These are phyloP conservation scores for Cymodocea nodosa DNA, from an alignment of 116 monocot species.

Conservation along the genomic window DNA sequence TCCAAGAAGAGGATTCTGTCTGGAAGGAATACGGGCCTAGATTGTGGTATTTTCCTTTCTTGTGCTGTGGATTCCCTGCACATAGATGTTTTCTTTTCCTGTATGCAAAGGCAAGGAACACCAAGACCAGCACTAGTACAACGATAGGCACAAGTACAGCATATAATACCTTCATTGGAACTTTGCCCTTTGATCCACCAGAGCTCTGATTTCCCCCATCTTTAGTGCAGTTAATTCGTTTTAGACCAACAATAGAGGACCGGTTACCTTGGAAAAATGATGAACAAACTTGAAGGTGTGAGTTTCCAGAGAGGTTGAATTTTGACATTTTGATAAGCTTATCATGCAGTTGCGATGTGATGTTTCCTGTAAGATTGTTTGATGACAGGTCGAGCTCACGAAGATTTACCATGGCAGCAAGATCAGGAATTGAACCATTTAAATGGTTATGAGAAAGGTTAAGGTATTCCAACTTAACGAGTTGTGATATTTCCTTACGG, in stretches of 20 bases:
- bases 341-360: constrained; percentile 35
- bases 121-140: constrained; percentile 23
- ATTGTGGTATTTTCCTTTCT: constrained; percentile 5
- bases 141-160: constrained; percentile 27
- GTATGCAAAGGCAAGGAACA: constrained; percentile 23
- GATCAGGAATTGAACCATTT: constrained; percentile 33
- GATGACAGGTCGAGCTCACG: constrained; percentile 47
- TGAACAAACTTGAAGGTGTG: too few relatives aligned
- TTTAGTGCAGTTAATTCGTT: too few relatives aligned
- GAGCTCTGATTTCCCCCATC: too few relatives aligned
- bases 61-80: background rate
- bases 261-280: too few relatives aligned
- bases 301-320: constrained; percentile 73
- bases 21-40: constrained; percentile 57
- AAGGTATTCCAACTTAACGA: constrained; percentile 30
- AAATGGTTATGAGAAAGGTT: constrained; percentile 64
- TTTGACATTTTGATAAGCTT: constrained; percentile 24
- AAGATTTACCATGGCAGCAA: constrained; percentile 23
- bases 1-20: constrained; percentile 63
- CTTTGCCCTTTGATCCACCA: background rate
- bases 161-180: constrained; percentile 23
- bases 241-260: too few relatives aligned
- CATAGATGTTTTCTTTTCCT: constrained; percentile 15
- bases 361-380: constrained; percentile 75
- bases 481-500: constrained; percentile 28